phyloP scores from a whole-genome alignment of 139 green algal genomes.

The Choricystis sp. region DNA sequence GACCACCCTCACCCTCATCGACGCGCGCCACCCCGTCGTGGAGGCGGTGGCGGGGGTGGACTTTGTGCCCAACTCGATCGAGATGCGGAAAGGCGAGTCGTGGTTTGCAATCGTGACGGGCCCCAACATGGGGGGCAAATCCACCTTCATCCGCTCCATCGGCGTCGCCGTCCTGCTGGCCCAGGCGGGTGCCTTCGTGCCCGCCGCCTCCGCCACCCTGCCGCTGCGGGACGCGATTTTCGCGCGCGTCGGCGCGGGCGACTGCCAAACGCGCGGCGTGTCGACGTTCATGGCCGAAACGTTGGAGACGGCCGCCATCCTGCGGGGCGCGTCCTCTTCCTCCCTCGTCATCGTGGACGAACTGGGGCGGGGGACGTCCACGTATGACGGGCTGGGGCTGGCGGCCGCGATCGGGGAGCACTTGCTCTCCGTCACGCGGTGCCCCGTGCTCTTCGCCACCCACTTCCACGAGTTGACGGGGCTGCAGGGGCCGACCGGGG shows the following conservation, averaged over 20 bases:
- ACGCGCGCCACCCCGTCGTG: conserved; percentile 74
- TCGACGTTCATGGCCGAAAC: conserved; percentile 99
- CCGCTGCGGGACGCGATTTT: conserved; percentile 85
- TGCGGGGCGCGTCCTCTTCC: conserved; percentile 50
- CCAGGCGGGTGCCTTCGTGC: conserved; percentile 89
- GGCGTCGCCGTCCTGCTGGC: conserved; percentile 76
- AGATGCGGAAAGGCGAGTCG: conserved; percentile 32
- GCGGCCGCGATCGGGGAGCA: conserved; percentile 93
- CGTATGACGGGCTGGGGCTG: conserved; percentile 93
- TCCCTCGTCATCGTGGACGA: conserved; percentile 95
- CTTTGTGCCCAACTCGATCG: conserved; percentile 75
- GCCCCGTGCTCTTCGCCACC: conserved; percentile 82
- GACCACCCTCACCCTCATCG: conserved; percentile 24
- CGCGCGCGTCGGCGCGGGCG: conserved; percentile 84
- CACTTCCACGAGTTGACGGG: conserved; percentile 97
- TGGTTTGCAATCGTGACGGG: conserved; percentile 97
- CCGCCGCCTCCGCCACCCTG: conserved; percentile 60
- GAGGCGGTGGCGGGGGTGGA: conserved; percentile 77
- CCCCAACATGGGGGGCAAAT: conserved; percentile 99
- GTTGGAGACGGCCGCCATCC: conserved; percentile 83
- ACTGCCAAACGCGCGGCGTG: conserved; percentile 84
- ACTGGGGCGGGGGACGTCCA: conserved; percentile 84
- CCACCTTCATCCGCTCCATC: conserved; percentile 89
- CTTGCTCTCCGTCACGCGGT: conserved; percentile 44
- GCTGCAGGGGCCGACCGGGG: conserved; percentile 41